Conservation (phyloP, 2,329 filamentous ascomycete species). For the Penicillium crustosum region DNA sequence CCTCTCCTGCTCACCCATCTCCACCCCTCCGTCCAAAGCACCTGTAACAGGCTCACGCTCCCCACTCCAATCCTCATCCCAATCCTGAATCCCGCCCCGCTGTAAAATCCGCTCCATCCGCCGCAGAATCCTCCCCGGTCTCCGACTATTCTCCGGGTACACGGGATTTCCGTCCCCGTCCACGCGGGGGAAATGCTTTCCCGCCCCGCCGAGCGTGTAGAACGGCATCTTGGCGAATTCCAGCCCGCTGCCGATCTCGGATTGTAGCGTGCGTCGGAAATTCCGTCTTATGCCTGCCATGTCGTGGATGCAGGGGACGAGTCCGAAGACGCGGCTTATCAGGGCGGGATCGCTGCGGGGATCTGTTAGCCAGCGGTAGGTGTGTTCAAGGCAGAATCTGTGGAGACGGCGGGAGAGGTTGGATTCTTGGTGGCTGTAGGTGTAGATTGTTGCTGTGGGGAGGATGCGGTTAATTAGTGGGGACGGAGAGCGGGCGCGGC, state of each 20-base stretch:
- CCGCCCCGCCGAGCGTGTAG: constrained; percentile 60
- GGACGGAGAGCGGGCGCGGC: constrained; percentile 15
- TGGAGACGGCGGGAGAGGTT: too few species aligned
- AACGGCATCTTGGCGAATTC: constrained; percentile 25
- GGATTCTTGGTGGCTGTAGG: constrained; percentile 65
- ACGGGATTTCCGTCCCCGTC: constrained; percentile 39
- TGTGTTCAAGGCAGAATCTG: constrained; percentile 34
- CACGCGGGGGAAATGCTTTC: constrained; percentile 60
- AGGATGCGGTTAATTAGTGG: constrained; percentile 23
- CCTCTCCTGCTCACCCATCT: constrained; percentile 24
- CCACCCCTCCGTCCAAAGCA: neutral
- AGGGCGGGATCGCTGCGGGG: constrained; percentile 16
- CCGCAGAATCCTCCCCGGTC: constrained; percentile 26
- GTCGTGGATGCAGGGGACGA: constrained; percentile 28
- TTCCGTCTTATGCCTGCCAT: constrained; percentile 19
- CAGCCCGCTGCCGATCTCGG: constrained; percentile 22
- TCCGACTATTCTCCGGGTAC: constrained; percentile 34
- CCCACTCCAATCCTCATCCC: constrained; percentile 28
- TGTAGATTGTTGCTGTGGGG: constrained; percentile 35
- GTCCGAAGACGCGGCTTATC: constrained; percentile 27
- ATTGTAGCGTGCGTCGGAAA: constrained; percentile 17
- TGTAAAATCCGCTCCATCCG: constrained; percentile 20
- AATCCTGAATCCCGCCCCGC: constrained; percentile 22
- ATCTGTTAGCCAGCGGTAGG: constrained; percentile 56
- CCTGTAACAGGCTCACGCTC: constrained; percentile 12